Evolutionary conservation across 2,329 filamentous ascomycete species (phyloP), one percentile per base, ranked within the genome.

Genomic region (Fusarium denticulatum): DNA sequence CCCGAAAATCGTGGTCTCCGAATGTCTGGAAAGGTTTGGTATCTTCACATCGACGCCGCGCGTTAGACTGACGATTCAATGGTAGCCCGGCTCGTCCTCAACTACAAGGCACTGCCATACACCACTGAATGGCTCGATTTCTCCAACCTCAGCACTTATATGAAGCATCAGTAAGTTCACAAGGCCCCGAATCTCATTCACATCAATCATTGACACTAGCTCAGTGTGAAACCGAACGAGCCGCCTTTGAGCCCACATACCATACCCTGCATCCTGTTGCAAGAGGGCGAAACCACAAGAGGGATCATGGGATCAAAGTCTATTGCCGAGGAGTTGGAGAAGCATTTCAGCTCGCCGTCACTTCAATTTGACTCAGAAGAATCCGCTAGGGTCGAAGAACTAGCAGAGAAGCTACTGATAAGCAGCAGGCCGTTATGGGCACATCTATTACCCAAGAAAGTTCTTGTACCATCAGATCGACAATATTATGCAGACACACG

Each of bases 341-440:
- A 34, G 13, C 1, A 10, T 4, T 56, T 11, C 7, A 34, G 15
- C 8, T 15, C 18, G 4, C 58, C 47, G 0, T n/a, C 36, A 24
- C 58, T 60, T 10, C 36, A 56, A 13, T 30, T 42, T 6, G 36
- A 40, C 30, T 28, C 47, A 7, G 20, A 42, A 4, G 42, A 16
- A 7, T 47, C 24, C 8, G 12, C 10, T 0, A 30, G 16, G 6
- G n/a, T 63, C 7, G 60, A 63, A 11, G n/a, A 60, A 10, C 26
- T 63, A 0, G 28, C 20, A 30, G 60, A 63, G 28, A 60, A 60
- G 43, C 43, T 63, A 7, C 28, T 63, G 5, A 30, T 60, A 36
- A 45, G 55, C 16, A 63, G 60, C 8, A 37, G 60, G 14, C 60
- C 60, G 6, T 10, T 63, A 14, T 63, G 53, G 60, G 55, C 60